A percentile compares a stretch with the other conserved stretches of the same genome.
Evolutionary conservation across 2,329 filamentous ascomycete species (phyloP).

Genomic region (Hypoxylon sp.): DNA sequence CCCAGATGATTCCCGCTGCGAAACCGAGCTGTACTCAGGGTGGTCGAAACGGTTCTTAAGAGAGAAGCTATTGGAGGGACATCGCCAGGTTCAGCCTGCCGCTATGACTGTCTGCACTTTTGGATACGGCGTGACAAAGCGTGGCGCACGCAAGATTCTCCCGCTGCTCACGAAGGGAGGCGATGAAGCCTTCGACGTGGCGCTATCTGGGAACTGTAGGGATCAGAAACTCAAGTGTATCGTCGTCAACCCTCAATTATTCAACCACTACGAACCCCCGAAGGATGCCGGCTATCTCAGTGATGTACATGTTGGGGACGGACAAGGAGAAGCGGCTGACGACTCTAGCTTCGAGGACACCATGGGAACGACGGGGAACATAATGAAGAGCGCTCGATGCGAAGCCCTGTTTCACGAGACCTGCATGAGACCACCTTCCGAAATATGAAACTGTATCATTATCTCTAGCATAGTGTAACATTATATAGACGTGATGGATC

Average conservation of each 20-base stretch:
- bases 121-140: slow-evolving; percentile 51
- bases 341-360: slow-evolving; percentile 49
- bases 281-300: slow-evolving; percentile 45
- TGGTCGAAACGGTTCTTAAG: slow-evolving; percentile 47
- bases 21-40: slow-evolving; percentile 46
- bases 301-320: slow-evolving; percentile 42
- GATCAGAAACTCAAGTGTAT: slow-evolving; percentile 54
- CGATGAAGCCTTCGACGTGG: slow-evolving; percentile 57
- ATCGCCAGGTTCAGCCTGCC: slow-evolving; percentile 50
- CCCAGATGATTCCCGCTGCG: slow-evolving; percentile 45
- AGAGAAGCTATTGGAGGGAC: slow-evolving; percentile 40
- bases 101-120: slow-evolving; percentile 53
- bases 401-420: slow-evolving; percentile 51
- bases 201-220: slow-evolving; percentile 53
- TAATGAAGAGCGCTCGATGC: slow-evolving; percentile 56
- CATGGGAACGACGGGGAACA: slow-evolving; percentile 56
- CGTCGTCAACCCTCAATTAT: slow-evolving; percentile 57
- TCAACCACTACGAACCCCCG: slow-evolving; percentile 56
- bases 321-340: slow-evolving; percentile 31
- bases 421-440: slow-evolving; percentile 47
- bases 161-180: slow-evolving; percentile 49
- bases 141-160: slow-evolving; percentile 55
- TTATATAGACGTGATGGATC: slow-evolving; percentile 12
- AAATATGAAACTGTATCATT: slow-evolving; percentile 27
- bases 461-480: slow-evolving; percentile 3